Evolutionary conservation across 2,329 filamentous ascomycete genomes (phyloP), one percentile per base, ranked within the genome.

Genomic region (Bertia moriformis): DNA sequence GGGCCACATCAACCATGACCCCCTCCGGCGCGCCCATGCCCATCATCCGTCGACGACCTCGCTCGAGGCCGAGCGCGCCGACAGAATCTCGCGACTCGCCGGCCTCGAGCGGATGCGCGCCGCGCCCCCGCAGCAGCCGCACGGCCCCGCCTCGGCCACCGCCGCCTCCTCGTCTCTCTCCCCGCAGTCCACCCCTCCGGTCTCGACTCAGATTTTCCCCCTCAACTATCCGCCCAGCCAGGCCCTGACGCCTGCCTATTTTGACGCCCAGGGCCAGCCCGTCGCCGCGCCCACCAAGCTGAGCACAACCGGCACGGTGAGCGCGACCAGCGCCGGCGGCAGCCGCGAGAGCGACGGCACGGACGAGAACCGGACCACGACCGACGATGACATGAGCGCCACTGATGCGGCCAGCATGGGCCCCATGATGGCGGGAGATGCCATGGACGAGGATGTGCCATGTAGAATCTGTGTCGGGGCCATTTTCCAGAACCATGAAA

Each of bases 41-140:
- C 67, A 72, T 49, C 64, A 70, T 47, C 59, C 73, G 4, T 81
- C 78, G 15, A 73, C 74, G 40, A 82, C 73, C 47, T 88, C 81
- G 50, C 77, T 91, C 44, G 88, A 94, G 51, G 87, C 87, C 45
- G 88, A 94, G 59, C 85, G 88, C 48, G 87, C 86, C 45, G 88
- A 95, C 60, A 86, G 89, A 51, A 95, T 96, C 59, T 94, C 87
- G 32, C 87, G 89, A 38, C 76, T 95, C 17, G 84, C 88, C 12
- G 89, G 89, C 14, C 73, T 95, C 27, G 87, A 93, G 57, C 78
- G 84, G 41, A 69, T 81, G 33, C 78, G 83, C 44, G 66, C 73
- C 19, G 58, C 62, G 7, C 51, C 60, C 4, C 12, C 38, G 45
- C 49, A 50, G 46, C 46, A 53, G 44, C 44, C 58, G 40, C 50